Base-by-base conservation (phyloP, 192 early-diverging fungal genomes). In the Umbelopsis vinacea region DNA sequence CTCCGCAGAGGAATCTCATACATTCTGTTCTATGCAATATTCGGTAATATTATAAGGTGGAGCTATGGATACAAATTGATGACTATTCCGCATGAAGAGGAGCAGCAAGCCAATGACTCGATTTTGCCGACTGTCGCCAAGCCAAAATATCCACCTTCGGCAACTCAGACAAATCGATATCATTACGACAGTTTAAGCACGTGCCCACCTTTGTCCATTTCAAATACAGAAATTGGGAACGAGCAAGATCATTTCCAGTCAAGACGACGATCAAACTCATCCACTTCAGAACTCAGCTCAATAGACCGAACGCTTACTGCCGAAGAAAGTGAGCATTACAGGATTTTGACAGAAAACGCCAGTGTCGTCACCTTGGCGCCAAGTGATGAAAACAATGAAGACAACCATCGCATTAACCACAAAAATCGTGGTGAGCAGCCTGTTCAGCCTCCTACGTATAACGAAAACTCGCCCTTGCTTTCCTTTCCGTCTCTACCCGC, bases 21-120 rank as follows among this genome's bases (percentile, higher is more conserved):
- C 68, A 91, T 91, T 23, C 82, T 95, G 43, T 92, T 95, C 48
- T 92, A 89, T 76, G 90, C 89, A 52, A 88, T 92, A 55, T 89
- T 95, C 71, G 90, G 90, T 73, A 95, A 95, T 71, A 83, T 95
- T 8, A 67, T 95, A 60, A 85, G 92, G 17, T 95, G 93, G 93
- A 92, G 90, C 26, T 89, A 92, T 75, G 92, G 93, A 57, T 91
- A 90, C 35, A 80, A 84, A 3, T 69, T 93, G 21, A 77, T 93
- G 70, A 63, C 57, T 0, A 63, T 63, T 17, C 57, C 57, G 0
- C 57, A 63, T 63, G 57, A 63, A 17, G 57, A 63, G 17, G 57
- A 63, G 33, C 29, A 63, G 57, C 29, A 63, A 35, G 57, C 57
- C 35, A 63, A 11, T 63, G 57, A 63, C 12, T 0, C 57, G 4